phyloP scores from a whole-genome alignment of 2,329 filamentous ascomycete species.

The Colletotrichum salicis region DNA sequence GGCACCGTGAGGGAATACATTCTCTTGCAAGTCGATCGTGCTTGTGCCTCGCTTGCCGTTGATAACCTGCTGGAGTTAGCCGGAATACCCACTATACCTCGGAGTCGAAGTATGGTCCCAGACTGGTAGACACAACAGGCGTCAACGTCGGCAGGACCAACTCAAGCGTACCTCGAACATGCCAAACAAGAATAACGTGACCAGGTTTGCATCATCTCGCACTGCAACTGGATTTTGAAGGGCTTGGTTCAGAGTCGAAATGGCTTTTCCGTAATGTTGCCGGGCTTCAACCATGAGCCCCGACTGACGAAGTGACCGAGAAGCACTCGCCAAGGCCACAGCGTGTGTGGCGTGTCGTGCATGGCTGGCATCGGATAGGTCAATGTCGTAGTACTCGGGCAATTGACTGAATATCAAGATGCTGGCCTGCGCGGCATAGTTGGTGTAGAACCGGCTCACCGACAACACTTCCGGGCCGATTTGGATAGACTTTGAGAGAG shows the following conservation, averaged over 20 bases:
- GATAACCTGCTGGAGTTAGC: conserved; percentile 1
- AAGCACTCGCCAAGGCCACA: conserved; percentile 19
- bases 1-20: conserved; percentile 2
- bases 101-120: not conserved
- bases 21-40: conserved; percentile 18
- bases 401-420: conserved; percentile 20
- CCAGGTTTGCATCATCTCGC: conserved; percentile 16
- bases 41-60: conserved; percentile 13
- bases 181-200: conserved; percentile 25
- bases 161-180: conserved; percentile 24
- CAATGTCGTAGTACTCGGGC: conserved; percentile 10
- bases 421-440: conserved; percentile 11
- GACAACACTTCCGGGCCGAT: conserved; percentile 7
- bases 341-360: conserved; percentile 28
- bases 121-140: too few relatives aligned
- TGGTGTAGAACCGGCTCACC: conserved; percentile 14
- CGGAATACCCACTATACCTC: not conserved
- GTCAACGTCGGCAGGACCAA: too few relatives aligned
- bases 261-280: conserved; percentile 23
- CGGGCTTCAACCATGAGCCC: conserved; percentile 23
- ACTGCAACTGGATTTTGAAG: not conserved
- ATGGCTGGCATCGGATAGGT: conserved; percentile 13
- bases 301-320: conserved; percentile 16
- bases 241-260: conserved; percentile 4
- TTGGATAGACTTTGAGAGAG: not conserved